Conservation (phyloP, 2,329 filamentous ascomycete genomes). For the Botrytis fabae region DNA sequence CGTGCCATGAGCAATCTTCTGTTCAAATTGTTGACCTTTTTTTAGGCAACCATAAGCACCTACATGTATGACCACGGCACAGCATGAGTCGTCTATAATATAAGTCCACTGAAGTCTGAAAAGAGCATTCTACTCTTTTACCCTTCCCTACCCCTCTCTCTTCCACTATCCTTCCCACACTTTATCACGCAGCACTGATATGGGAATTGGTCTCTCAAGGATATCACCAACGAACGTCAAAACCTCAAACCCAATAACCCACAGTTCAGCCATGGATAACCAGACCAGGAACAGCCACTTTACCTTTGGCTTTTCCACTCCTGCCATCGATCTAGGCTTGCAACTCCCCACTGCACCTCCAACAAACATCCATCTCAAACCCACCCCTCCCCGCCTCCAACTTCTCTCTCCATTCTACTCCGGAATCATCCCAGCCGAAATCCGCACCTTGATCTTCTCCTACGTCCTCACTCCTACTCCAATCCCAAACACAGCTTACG, state of each 20-base stretch:
- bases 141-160: background rate
- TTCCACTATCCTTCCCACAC: background rate
- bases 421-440: conserved; percentile 7
- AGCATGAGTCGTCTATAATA: background rate
- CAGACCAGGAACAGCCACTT: background rate
- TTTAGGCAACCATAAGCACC: background rate
- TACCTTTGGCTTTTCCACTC: background rate
- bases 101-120: background rate
- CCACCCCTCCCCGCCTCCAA: conserved; percentile 1
- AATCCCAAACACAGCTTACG: background rate
- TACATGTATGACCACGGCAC: background rate
- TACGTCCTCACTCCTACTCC: conserved; percentile 10
- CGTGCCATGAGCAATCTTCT: background rate
- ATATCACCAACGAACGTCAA: background rate
- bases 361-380: background rate
- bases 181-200: background rate
- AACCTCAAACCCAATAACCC: background rate
- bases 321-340: background rate
- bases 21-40: background rate
- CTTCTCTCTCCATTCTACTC: conserved; percentile 1
- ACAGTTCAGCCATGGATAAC: background rate
- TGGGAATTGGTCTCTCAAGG: background rate
- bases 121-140: background rate
- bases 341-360: background rate
- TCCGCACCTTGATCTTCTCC: conserved; percentile 9